phyloP scores from a whole-genome alignment of 2,329 filamentous ascomycete genomes.

The Alternaria sp. region DNA sequence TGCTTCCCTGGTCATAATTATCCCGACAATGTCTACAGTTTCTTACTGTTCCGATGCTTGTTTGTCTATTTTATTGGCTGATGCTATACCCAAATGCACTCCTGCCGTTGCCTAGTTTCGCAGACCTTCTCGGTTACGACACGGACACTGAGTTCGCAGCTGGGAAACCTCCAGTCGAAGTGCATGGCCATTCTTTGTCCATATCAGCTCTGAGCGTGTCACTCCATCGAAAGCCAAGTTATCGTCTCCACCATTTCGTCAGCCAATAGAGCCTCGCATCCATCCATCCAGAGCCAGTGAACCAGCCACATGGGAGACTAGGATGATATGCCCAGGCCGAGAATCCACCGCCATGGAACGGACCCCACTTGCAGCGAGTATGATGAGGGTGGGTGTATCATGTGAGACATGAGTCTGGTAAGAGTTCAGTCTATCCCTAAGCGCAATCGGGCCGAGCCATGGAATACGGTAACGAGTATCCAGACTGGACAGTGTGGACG shows the following conservation, averaged over 20 bases:
- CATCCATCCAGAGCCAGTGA: neutral
- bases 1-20: neutral
- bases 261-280: slow-evolving; percentile 8
- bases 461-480: slow-evolving; percentile 6
- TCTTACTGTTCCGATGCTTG: neutral
- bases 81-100: neutral
- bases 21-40: neutral
- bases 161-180: neutral
- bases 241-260: slow-evolving; percentile 4
- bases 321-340: neutral
- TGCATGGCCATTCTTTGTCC: neutral
- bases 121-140: neutral
- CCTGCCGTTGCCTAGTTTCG: neutral
- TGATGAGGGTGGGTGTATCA: neutral
- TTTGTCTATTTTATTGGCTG: neutral
- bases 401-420: neutral
- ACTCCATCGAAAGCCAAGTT: neutral
- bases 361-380: neutral
- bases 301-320: slow-evolving; percentile 1
- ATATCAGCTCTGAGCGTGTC: neutral
- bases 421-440: neutral
- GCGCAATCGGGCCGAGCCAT: slow-evolving; percentile 15
- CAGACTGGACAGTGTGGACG: neutral
- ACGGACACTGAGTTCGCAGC: slow-evolving; percentile 17
- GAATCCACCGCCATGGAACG: slow-evolving; percentile 1